Conservation (phyloP, 73 alveolate genomes). For the Paramecium pentaurelia region DNA sequence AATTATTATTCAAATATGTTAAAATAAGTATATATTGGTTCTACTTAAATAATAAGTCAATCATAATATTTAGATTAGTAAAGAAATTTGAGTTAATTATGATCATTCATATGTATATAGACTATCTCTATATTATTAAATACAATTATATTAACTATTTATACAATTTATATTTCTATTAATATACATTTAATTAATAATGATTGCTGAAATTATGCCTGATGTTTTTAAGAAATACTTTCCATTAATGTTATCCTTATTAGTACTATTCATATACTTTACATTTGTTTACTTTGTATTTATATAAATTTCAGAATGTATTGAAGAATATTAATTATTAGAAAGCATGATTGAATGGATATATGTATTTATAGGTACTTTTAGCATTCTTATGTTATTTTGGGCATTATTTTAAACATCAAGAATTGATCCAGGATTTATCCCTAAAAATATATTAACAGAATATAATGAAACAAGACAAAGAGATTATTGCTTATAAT, state of each 20-base stretch:
- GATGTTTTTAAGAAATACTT: background rate
- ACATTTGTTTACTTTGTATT: background rate
- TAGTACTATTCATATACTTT: background rate
- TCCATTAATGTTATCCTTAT: background rate
- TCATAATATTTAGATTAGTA: background rate
- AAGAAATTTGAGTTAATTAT: background rate
- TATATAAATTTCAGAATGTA: background rate
- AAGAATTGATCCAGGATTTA: conserved; percentile 17
- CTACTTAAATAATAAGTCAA: background rate
- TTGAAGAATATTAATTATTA: background rate
- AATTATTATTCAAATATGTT: background rate
- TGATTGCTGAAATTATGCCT: background rate
- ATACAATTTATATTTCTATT: background rate
- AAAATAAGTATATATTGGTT: background rate
- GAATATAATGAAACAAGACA: background rate
- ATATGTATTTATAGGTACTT: background rate
- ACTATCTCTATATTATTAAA: background rate
- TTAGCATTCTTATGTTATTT: background rate
- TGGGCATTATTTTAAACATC: background rate
- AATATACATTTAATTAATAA: background rate
- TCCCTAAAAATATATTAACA: background rate
- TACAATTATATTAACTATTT: too few species aligned
- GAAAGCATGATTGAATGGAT: background rate
- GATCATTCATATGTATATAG: background rate
- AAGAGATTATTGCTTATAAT: conserved; percentile 51